phyloP scores from a whole-genome alignment of 2,329 filamentous ascomycete genomes.

The Alternaria tenuissima region DNA sequence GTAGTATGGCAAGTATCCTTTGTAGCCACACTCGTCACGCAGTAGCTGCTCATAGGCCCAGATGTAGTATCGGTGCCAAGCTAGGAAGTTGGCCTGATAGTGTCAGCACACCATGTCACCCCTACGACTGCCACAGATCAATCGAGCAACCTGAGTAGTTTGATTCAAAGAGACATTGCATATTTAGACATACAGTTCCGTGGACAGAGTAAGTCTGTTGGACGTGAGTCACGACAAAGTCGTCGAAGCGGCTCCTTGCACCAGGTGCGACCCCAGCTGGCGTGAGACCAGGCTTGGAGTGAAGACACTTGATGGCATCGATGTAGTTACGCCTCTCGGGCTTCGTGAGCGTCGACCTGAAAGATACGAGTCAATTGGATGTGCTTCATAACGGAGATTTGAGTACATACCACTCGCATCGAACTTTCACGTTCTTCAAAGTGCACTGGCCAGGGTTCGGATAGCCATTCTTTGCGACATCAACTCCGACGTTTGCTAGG shows the following conservation, averaged over 20 bases:
- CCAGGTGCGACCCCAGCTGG: conserved; percentile 32
- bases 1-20: conserved; percentile 57
- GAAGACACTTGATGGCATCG: conserved; percentile 41
- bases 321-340: conserved; percentile 40
- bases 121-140: no score
- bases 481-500: conserved; percentile 6
- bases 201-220: conserved; percentile 40
- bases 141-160: not conserved
- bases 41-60: conserved; percentile 54
- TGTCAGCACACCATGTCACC: not conserved
- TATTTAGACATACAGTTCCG: conserved; percentile 35
- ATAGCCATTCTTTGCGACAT: conserved; percentile 32
- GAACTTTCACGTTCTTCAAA: conserved; percentile 45
- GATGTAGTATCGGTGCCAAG: conserved; percentile 54
- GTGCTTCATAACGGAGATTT: not conserved
- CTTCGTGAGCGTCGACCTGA: conserved; percentile 29
- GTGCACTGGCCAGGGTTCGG: conserved; percentile 41
- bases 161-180: no score
- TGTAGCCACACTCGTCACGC: conserved; percentile 53
- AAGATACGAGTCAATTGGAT: not conserved
- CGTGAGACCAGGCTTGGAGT: conserved; percentile 31
- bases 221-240: conserved; percentile 45
- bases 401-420: conserved; percentile 54
- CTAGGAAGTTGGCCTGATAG: conserved; percentile 38
- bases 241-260: conserved; percentile 42